phyloP scores from a whole-genome alignment of 192 early-diverging fungal genomes.

The Backusella liffmaniae region DNA sequence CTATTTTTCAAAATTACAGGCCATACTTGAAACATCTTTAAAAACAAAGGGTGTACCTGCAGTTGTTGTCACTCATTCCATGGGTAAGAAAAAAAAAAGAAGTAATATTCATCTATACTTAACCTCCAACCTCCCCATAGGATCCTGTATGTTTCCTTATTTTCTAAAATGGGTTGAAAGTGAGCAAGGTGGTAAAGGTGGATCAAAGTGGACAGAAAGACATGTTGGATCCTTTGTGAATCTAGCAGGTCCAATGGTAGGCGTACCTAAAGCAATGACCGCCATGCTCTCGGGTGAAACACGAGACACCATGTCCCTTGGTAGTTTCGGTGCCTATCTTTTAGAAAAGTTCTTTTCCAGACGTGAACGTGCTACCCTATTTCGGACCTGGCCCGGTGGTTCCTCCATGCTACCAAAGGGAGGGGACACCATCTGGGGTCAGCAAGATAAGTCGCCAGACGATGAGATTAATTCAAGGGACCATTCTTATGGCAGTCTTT shows the following conservation, averaged over 20 bases:
- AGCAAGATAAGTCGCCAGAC: constrained; percentile 64
- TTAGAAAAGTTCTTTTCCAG: constrained; percentile 84
- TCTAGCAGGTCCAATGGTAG: constrained; percentile 84
- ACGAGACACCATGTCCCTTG: constrained; percentile 82
- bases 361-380: constrained; percentile 68
- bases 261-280: constrained; percentile 81
- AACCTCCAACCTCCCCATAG: background rate
- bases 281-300: constrained; percentile 78
- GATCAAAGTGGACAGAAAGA: constrained; percentile 69
- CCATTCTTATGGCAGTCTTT: constrained; percentile 52
- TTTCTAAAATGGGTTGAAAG: constrained; percentile 89
- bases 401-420: constrained; percentile 82
- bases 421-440: constrained; percentile 80
- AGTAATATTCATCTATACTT: no score
- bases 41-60: constrained; percentile 51
- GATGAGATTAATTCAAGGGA: constrained; percentile 47
- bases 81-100: constrained; percentile 44
- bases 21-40: constrained; percentile 61
- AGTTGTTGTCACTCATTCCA: constrained; percentile 59
- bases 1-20: constrained; percentile 78
- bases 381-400: constrained; percentile 81
- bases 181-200: constrained; percentile 63
- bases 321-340: constrained; percentile 71
- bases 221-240: constrained; percentile 82
- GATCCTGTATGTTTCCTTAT: constrained; percentile 68